These are phyloP conservation scores for Polysphondylium violaceum DNA, from an alignment of 78 protist genomes.

Conservation along the genomic window DNA sequence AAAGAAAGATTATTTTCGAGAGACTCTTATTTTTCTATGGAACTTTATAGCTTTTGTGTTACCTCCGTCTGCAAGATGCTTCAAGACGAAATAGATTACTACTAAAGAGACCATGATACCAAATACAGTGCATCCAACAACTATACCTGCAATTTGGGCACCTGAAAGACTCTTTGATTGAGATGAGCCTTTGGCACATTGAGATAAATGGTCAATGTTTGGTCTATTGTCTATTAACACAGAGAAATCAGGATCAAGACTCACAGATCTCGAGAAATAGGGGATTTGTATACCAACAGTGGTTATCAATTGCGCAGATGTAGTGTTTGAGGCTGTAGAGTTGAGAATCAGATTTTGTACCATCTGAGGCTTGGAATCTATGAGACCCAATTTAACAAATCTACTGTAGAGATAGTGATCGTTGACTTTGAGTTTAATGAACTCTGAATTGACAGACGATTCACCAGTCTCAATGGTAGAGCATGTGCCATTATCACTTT, in stretches of 20 bases:
- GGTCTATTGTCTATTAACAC: neutral
- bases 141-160: neutral
- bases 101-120: too few relatives aligned
- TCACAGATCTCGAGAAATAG: neutral
- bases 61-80: too few relatives aligned
- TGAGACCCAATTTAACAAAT: neutral
- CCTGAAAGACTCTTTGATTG: neutral
- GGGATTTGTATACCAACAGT: slow-evolving; percentile 1
- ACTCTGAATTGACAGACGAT: neutral
- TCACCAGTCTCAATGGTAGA: neutral
- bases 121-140: neutral
- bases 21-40: too few relatives aligned
- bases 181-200: neutral
- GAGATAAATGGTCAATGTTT: neutral
- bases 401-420: slow-evolving; percentile 1
- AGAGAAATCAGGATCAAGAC: slow-evolving; percentile 13
- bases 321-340: neutral
- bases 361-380: neutral
- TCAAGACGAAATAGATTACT: too few relatives aligned
- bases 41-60: too few relatives aligned
- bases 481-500: too few relatives aligned
- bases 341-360: neutral
- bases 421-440: neutral
- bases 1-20: too few relatives aligned
- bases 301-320: neutral